phyloP scores from a whole-genome alignment of 768 basidiomycete species.

The Boletellus sp. region DNA sequence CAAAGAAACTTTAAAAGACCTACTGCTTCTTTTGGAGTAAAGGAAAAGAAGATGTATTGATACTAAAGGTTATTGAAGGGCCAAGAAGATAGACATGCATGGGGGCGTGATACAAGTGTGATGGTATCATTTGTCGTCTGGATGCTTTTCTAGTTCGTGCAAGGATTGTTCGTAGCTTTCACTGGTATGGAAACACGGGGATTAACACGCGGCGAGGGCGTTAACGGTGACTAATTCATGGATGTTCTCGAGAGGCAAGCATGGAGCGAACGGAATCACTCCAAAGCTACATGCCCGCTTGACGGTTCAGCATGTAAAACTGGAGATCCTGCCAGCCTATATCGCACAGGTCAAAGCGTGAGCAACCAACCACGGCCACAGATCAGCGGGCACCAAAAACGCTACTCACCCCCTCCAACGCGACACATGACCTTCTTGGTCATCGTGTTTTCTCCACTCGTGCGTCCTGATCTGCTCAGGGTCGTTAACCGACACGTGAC shows the following conservation, averaged over 20 bases:
- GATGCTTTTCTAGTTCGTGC: conserved; percentile 29
- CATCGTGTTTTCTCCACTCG: conserved; percentile 38
- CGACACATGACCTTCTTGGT: conserved; percentile 90
- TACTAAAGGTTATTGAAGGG: conserved; percentile 2
- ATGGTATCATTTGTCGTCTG: conserved; percentile 23
- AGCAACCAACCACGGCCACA: conserved; percentile 1
- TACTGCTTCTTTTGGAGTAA: background rate
- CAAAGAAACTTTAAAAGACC: background rate
- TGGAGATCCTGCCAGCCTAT: conserved; percentile 79
- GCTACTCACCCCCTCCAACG: conserved; percentile 74
- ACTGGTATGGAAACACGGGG: conserved; percentile 11
- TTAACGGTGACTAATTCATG: background rate
- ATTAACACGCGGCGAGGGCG: background rate
- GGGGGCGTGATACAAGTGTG: conserved; percentile 24
- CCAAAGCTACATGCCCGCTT: conserved; percentile 53
- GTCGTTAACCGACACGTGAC: conserved; percentile 80
- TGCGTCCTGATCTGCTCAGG: conserved; percentile 54
- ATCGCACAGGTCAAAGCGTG: background rate
- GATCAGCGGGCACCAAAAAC: background rate
- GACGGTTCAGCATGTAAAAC: conserved; percentile 72
- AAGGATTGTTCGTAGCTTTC: conserved; percentile 15
- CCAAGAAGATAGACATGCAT: conserved; percentile 17
- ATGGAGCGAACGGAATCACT: background rate
- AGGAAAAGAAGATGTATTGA: conserved; percentile 1
- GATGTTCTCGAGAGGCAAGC: background rate